Conservation (phyloP, 306 rosid species). For the Cicer yamashitae region DNA sequence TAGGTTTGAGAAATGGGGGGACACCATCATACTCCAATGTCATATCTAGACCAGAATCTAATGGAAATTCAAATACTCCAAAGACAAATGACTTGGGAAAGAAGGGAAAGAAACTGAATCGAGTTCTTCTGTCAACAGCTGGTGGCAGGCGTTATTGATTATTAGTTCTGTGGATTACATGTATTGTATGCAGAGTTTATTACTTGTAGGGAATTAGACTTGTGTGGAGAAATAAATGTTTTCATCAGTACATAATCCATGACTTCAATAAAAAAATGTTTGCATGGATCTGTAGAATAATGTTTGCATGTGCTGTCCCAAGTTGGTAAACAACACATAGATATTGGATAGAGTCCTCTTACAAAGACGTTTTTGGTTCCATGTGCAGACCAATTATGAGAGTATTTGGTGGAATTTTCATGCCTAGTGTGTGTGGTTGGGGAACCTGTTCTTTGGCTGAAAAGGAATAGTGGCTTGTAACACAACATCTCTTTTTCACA, state of each 20-base stretch:
- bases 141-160: slow-evolving; percentile 90
- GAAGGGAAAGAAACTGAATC: slow-evolving; percentile 82
- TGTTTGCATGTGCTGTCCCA: neutral
- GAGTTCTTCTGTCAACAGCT: slow-evolving; percentile 86
- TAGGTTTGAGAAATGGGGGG: slow-evolving; percentile 61
- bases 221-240: slow-evolving; percentile 42
- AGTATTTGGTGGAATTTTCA: too few relatives aligned
- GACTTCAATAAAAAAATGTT: slow-evolving; percentile 19
- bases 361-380: neutral
- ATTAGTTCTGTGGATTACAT: neutral
- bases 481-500: too few relatives aligned
- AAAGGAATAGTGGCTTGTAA: too few relatives aligned
- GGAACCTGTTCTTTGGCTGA: too few relatives aligned
- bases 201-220: slow-evolving; percentile 31
- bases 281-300: slow-evolving; percentile 1
- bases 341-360: neutral
- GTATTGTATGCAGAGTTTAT: slow-evolving; percentile 16
- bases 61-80: slow-evolving; percentile 52
- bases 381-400: neutral
- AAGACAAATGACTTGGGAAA: slow-evolving; percentile 76
- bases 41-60: slow-evolving; percentile 66
- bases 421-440: too few relatives aligned
- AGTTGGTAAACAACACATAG: neutral
- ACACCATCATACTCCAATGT: slow-evolving; percentile 72
- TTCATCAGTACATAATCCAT: slow-evolving; percentile 23